phyloP scores from a whole-genome alignment of 352 stramenopile genomes.

The Peronospora farinosa region DNA sequence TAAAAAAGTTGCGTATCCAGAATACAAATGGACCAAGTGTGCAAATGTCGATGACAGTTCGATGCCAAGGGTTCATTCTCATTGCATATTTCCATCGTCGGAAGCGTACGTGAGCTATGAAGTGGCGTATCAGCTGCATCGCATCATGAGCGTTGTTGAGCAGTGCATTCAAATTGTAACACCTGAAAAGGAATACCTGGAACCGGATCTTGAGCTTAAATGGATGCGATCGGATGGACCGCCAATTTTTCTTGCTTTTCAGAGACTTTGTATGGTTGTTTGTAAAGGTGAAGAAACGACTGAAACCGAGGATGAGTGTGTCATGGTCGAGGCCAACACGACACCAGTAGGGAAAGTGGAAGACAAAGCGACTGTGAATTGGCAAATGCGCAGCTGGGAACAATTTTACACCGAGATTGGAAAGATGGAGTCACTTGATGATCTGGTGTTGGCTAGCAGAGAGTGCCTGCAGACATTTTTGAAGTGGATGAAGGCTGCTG shows the following conservation, averaged over 20 bases:
- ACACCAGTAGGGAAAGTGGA: not conserved
- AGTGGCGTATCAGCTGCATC: slow-evolving; percentile 49
- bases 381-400: slow-evolving; percentile 47
- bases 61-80: slow-evolving; percentile 12
- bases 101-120: slow-evolving; percentile 67
- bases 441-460: slow-evolving; percentile 47
- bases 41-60: slow-evolving; percentile 8
- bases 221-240: slow-evolving; percentile 35
- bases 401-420: slow-evolving; percentile 42
- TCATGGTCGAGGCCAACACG: not conserved
- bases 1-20: slow-evolving; percentile 56
- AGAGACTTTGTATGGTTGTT: slow-evolving; percentile 28
- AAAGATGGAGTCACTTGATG: slow-evolving; percentile 48
- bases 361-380: slow-evolving; percentile 13
- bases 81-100: slow-evolving; percentile 38
- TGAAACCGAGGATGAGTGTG: slow-evolving; percentile 11
- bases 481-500: slow-evolving; percentile 34
- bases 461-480: slow-evolving; percentile 42
- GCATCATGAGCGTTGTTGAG: slow-evolving; percentile 42
- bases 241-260: slow-evolving; percentile 45
- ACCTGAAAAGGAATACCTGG: slow-evolving; percentile 26
- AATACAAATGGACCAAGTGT: slow-evolving; percentile 33
- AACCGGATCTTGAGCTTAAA: slow-evolving; percentile 45
- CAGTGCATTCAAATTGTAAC: slow-evolving; percentile 33
- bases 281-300: slow-evolving; percentile 23